A percentile compares a stretch with the other conserved stretches of the same genome.
phyloP scores from a whole-genome alignment of 2,329 filamentous ascomycete genomes.

The Aureobasidium uvarum region DNA sequence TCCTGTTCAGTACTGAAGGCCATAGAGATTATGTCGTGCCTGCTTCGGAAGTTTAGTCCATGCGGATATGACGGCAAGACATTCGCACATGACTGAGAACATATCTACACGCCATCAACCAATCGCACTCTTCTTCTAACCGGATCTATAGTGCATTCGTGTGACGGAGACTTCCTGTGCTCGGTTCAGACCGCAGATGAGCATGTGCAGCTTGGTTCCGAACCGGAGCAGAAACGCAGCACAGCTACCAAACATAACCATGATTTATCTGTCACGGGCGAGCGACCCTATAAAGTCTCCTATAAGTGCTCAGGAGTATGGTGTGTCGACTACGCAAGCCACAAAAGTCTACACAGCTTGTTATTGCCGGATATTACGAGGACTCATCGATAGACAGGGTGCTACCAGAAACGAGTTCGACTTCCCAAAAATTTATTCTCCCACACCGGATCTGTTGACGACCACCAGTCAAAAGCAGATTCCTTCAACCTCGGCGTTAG shows the following conservation, averaged over 20 bases:
- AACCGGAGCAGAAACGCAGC: too few species aligned
- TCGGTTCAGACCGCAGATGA: background rate
- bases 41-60: background rate
- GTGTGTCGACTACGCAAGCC: background rate
- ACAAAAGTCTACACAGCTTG: background rate
- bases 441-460: background rate
- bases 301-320: background rate
- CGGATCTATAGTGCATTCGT: too few species aligned
- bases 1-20: constrained; percentile 68
- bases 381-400: background rate
- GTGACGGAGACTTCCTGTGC: background rate
- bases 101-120: background rate
- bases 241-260: background rate
- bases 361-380: background rate
- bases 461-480: background rate
- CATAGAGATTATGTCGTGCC: constrained; percentile 50
- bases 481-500: background rate
- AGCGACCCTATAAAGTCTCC: background rate
- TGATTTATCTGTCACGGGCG: background rate
- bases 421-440: background rate
- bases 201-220: too few species aligned
- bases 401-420: background rate
- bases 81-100: background rate
- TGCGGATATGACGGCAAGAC: background rate
- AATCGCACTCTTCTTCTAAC: background rate